Evolutionary conservation across 148 eudicot genomes (phyloP).

Genomic region (Hydrangea macrophylla): DNA sequence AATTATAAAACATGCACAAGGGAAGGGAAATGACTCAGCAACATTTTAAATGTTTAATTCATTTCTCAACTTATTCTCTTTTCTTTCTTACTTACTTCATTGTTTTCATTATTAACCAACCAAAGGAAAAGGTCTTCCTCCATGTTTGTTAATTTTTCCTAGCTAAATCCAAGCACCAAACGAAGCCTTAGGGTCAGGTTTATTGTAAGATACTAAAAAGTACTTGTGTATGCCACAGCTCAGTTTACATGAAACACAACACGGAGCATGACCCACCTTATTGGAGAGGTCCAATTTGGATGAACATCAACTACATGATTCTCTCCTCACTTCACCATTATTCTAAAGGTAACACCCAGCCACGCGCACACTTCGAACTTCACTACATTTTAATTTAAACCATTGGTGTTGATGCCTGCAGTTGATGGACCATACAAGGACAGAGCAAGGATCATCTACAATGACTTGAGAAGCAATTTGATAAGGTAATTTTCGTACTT

Average conservation of each 20-base stretch:
- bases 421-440: slow-evolving; percentile 74
- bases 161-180: no score
- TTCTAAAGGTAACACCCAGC: slow-evolving; percentile 57
- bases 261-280: slow-evolving; percentile 97
- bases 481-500: slow-evolving; percentile 45
- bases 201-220: neutral
- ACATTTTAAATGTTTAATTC: no score
- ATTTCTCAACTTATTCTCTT: no score
- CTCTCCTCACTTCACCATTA: slow-evolving; percentile 89
- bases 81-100: no score
- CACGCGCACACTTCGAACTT: neutral
- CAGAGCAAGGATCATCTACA: slow-evolving; percentile 54
- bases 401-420: slow-evolving; percentile 23
- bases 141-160: no score
- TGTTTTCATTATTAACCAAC: no score
- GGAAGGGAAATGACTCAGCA: no score
- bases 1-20: no score
- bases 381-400: neutral
- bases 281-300: slow-evolving; percentile 98
- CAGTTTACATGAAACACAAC: slow-evolving; percentile 88
- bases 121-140: no score
- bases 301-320: slow-evolving; percentile 91
- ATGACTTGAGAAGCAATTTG: slow-evolving; percentile 67
- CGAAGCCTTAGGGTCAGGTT: no score
- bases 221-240: slow-evolving; percentile 39